Conservation (phyloP, 768 basidiomycete genomes). For the Zangia roseola region DNA sequence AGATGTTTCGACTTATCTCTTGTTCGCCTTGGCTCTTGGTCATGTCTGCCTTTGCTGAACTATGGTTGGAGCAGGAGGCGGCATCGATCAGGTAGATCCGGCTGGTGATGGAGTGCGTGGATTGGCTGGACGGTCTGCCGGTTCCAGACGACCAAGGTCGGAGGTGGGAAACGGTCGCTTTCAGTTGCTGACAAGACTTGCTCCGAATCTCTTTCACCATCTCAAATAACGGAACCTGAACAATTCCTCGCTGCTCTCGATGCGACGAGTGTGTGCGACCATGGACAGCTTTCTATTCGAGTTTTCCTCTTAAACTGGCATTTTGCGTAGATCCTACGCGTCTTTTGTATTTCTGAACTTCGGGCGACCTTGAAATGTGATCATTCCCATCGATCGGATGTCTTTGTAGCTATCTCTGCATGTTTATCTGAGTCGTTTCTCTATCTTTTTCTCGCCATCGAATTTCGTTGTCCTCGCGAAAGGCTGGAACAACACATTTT, state of each 20-base stretch:
- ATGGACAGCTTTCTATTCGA: not conserved
- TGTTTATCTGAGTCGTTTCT: not conserved
- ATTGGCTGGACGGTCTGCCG: conserved; percentile 8
- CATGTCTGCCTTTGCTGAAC: conserved; percentile 3
- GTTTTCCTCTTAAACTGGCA: not conserved
- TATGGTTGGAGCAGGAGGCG: not conserved
- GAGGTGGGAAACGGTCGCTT: conserved; percentile 22
- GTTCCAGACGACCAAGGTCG: conserved; percentile 10
- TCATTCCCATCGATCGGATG: not conserved
- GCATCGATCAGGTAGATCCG: conserved; percentile 3
- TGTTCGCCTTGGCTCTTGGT: conserved; percentile 5
- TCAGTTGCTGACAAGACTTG: conserved; percentile 8
- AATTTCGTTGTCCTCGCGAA: not conserved
- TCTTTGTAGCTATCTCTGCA: not conserved
- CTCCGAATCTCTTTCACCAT: conserved; percentile 2
- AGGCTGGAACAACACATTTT: not conserved
- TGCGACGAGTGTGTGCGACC: not conserved
- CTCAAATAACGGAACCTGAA: not conserved
- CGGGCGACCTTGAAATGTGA: not conserved
- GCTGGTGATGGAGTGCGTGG: conserved; percentile 12
- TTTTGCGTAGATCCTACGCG: not conserved
- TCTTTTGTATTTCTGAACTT: not conserved
- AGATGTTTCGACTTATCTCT: conserved; percentile 2
- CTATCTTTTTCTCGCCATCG: not conserved
- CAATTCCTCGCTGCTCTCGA: not conserved